These are phyloP conservation scores for Sindora glabra DNA, from an alignment of 306 rosid species.

Conservation along the genomic window DNA sequence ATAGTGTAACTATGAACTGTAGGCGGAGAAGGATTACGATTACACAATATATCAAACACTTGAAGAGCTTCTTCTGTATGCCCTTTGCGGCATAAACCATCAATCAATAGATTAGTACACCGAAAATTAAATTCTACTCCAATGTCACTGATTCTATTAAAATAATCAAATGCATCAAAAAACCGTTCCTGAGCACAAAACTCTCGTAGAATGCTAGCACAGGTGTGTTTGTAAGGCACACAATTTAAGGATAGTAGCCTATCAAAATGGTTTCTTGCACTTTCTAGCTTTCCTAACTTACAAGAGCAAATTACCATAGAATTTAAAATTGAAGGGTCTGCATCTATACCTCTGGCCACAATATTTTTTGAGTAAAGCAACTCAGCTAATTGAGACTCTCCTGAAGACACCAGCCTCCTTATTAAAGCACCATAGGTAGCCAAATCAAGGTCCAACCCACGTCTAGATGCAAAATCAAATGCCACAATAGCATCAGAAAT, in stretches of 20 bases:
- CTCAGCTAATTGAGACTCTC: conserved; percentile 33
- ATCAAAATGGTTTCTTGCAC: conserved; percentile 26
- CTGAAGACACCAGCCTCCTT: conserved; percentile 26
- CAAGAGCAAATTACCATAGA: conserved; percentile 32
- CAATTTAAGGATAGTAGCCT: conserved; percentile 12
- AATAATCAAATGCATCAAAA: conserved; percentile 30
- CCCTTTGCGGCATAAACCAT: conserved; percentile 31
- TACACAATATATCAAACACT: conserved; percentile 30
- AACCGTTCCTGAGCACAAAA: conserved; percentile 19
- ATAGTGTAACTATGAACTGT: conserved; percentile 32
- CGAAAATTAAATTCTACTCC: conserved; percentile 15
- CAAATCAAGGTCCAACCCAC: conserved; percentile 31
- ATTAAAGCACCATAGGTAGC: conserved; percentile 21
- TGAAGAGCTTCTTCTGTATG: conserved; percentile 34
- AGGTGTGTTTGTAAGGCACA: conserved; percentile 25
- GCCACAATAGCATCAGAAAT: conserved; percentile 21
- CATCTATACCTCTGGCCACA: conserved; percentile 13
- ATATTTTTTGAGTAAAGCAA: conserved; percentile 10
- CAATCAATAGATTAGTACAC: conserved; percentile 28
- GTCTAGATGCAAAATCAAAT: conserved; percentile 12
- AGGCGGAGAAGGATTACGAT: conserved; percentile 10
- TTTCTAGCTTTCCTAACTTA: conserved; percentile 33
- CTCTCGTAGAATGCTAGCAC: conserved; percentile 17
- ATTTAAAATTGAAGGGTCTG: conserved; percentile 18
- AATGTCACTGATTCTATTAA: conserved; percentile 14